phyloP scores from a whole-genome alignment of 2,329 filamentous ascomycete genomes.

The Colletotrichum limetticola region DNA sequence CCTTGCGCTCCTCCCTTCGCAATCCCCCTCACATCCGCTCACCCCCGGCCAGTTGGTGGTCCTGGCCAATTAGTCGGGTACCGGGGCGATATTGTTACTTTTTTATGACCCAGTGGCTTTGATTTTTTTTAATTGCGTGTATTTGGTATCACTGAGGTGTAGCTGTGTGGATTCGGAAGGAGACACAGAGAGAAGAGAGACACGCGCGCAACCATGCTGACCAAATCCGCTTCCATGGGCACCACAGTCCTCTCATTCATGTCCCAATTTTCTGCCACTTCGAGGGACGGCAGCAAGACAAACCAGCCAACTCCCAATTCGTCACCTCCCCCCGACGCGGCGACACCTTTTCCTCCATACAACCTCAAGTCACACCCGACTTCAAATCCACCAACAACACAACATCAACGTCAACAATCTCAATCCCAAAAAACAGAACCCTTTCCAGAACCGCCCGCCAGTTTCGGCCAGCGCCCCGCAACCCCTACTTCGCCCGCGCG shows the following conservation, averaged over 20 bases:
- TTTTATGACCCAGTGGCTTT: not conserved
- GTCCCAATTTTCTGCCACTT: constrained; percentile 75
- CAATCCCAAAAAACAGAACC: constrained; percentile 25
- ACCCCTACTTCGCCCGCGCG: constrained; percentile 43
- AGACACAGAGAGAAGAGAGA: not conserved
- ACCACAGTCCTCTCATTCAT: constrained; percentile 85
- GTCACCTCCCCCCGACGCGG: constrained; percentile 52
- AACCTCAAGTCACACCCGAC: constrained; percentile 29
- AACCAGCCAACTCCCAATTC: constrained; percentile 54
- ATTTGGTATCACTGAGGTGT: no score
- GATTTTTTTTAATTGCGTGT: not conserved
- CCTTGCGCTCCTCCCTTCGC: not conserved
- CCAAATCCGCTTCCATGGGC: constrained; percentile 30
- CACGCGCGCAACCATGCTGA: constrained; percentile 29
- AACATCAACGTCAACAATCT: constrained; percentile 5
- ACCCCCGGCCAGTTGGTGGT: constrained; percentile 9
- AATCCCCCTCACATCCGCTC: not conserved
- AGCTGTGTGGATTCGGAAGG: no score
- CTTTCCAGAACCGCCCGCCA: constrained; percentile 28
- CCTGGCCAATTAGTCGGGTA: constrained; percentile 32
- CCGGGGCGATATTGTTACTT: constrained; percentile 28
- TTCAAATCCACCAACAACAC: constrained; percentile 19
- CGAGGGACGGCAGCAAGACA: constrained; percentile 49
- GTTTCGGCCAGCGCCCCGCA: constrained; percentile 45
- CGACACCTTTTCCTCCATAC: constrained; percentile 37